Evolutionary conservation across 148 eudicot species (phyloP), one percentile per base, ranked within the genome.

Genomic region (Arctostaphylos glauca): DNA sequence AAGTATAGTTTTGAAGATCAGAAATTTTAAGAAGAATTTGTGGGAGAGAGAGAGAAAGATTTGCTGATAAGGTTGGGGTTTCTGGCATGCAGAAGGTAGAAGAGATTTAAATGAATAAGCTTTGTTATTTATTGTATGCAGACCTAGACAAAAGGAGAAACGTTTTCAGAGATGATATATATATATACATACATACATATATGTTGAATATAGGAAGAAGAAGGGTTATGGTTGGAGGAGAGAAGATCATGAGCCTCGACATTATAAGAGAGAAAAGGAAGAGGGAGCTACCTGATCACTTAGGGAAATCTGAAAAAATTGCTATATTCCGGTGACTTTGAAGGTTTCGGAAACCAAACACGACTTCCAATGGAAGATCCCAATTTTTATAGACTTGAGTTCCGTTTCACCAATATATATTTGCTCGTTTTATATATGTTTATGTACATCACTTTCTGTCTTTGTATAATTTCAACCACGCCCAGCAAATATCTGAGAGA

Each of bases 321-420:
- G 79, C 79, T 76, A 76, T 76, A 76, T 76, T 53, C 79, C 79
- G 79, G 79, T 53, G 79, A 76, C 56, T 75, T 49, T 14, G 19
- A 74, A 74, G 77, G 55, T 74, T 74, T 47, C 77, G 31, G 77
- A 49, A 74, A 74, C 14, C 54, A 74, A 74, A 74, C 77, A 74
- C 77, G n/a, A 76, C 21, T 76, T 50, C 79, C 79, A 53, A 76
- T 13, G n/a, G 5, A 10, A 18, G 52, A 76, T 3, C 79, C 19
- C 79, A 76, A 25, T 75, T 53, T 64, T 14, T 52, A 25, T 25
- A 13, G 46, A 53, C 44, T 21, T 48, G 25, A 74, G 77, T 74
- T 74, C 50, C 77, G 49, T 44, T 48, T 74, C 25, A 48, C 38
- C 9, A 16, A 46, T 48, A 74, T 18, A 46, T 72, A n/a, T n/a